Evolutionary conservation across 1,284 basidiomycete genomes (phyloP).

Genomic region (Boletus holoroseus): DNA sequence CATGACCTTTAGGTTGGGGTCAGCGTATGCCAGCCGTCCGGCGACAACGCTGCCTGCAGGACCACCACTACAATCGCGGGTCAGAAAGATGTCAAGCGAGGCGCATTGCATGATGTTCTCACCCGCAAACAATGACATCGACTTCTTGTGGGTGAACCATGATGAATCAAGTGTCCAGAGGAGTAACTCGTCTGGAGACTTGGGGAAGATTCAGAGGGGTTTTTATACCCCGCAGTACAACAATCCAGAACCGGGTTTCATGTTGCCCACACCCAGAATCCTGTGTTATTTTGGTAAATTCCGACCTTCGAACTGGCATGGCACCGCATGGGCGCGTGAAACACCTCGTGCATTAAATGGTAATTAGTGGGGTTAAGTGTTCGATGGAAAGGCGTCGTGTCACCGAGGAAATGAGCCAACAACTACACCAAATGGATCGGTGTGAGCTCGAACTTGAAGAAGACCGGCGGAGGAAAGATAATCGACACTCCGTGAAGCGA

Average conservation of each 20-base stretch:
- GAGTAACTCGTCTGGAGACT: slow-evolving; percentile 3
- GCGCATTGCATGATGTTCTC: slow-evolving; percentile 10
- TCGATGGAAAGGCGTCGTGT: neutral
- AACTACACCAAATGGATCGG: neutral
- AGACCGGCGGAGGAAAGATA: neutral
- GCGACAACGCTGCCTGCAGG: slow-evolving; percentile 66
- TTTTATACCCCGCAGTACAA: slow-evolving; percentile 17
- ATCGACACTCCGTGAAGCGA: neutral
- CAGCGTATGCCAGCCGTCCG: slow-evolving; percentile 63
- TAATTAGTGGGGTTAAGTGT: neutral
- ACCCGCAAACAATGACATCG: slow-evolving; percentile 62
- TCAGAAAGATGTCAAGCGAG: slow-evolving; percentile 6
- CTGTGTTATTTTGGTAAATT: no score
- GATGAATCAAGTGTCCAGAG: slow-evolving; percentile 7
- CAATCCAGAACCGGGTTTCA: slow-evolving; percentile 5
- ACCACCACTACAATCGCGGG: slow-evolving; percentile 44
- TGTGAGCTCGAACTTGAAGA: neutral
- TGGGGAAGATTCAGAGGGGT: neutral
- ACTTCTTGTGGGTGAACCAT: slow-evolving; percentile 65
- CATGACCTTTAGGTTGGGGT: slow-evolving; percentile 69
- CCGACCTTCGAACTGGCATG: no score
- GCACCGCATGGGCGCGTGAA: no score
- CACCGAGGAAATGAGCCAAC: neutral
- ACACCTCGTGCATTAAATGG: no score
- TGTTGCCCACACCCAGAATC: neutral